These are phyloP conservation scores for Boletus huronensis DNA, from an alignment of 768 basidiomycete genomes.

Conservation along the genomic window DNA sequence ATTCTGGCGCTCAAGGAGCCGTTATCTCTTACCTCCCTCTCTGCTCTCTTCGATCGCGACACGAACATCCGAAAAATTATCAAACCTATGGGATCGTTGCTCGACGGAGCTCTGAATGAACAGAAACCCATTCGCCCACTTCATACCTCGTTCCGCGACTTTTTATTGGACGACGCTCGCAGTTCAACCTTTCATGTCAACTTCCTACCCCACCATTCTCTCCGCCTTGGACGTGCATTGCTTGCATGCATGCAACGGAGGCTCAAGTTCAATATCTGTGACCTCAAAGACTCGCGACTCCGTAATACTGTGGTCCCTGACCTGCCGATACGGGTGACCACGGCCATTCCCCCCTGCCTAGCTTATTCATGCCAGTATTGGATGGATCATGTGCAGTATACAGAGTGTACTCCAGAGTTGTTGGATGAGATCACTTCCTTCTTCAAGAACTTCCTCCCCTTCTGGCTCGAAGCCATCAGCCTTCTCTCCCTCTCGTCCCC, in stretches of 20 bases:
- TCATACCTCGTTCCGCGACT: slow-evolving; percentile 37
- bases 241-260: slow-evolving; percentile 30
- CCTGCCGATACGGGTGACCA: slow-evolving; percentile 13
- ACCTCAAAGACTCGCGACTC: slow-evolving; percentile 33
- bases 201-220: slow-evolving; percentile 12
- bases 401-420: slow-evolving; percentile 12
- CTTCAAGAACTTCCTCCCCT: slow-evolving; percentile 27
- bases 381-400: slow-evolving; percentile 28
- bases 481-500: slow-evolving; percentile 10
- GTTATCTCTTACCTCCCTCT: slow-evolving; percentile 13
- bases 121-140: slow-evolving; percentile 27
- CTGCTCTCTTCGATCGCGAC: slow-evolving; percentile 9
- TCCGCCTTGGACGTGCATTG: slow-evolving; percentile 24
- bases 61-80: slow-evolving; percentile 15
- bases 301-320: slow-evolving; percentile 27
- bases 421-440: slow-evolving; percentile 18
- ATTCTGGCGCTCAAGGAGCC: slow-evolving; percentile 20
- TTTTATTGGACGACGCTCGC: slow-evolving; percentile 23
- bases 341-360: slow-evolving; percentile 28
- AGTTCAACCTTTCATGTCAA: slow-evolving; percentile 21
- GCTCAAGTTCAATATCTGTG: slow-evolving; percentile 41
- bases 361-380: slow-evolving; percentile 38
- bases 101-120: slow-evolving; percentile 17
- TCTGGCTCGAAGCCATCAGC: slow-evolving; percentile 39
- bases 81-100: slow-evolving; percentile 18